Evolutionary conservation across 2,329 filamentous ascomycete species (phyloP), one percentile per base, ranked within the genome.

Genomic region (Cordyceps fumosorosea): DNA sequence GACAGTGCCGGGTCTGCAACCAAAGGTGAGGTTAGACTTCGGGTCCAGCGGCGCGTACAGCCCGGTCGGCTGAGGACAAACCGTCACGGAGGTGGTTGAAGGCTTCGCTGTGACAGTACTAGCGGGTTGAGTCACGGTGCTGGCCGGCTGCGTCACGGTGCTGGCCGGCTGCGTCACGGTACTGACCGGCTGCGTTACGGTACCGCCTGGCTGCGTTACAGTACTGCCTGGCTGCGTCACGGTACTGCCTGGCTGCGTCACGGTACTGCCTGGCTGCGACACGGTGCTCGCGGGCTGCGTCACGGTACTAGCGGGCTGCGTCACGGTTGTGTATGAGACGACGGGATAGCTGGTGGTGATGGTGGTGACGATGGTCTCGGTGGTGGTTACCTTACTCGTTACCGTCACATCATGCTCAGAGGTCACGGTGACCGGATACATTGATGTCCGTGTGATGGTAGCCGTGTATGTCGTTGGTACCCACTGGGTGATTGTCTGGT

Each of bases 1-100:
- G 32, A 85, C 76, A 18, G 69, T 79, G 37, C 82, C 81, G 2
- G 82, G 81, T 14, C 65, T 56, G 68, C 84, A 86, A 56, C 83
- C 84, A 75, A 79, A 85, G 0, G 81, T 82, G 45, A 72, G 73
- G 58, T 82, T 66, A 1, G 79, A 79, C 20, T 66, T 67, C 5
- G 71, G 67, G 47, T 74, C 62, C 16, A 78, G 72, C 1, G 70
- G 65, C 14, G 54, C 69, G 61, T 44, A 71, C 51, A 22, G 60
- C 32, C 78, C 77, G 2, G 78, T 78, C 2, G 81, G 80, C 2
- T 73, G 70, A 3, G 80, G 71, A 63, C 83, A 85, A 5, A 75
- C 65, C 16, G 74, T 75, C 10, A 79, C 16, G 2, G 12, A 20
- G 50, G 40, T 24, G 2, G 24, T n/a, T 5, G 48, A 18, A 14